Evolutionary conservation across 345 rosid species (phyloP), one percentile per base, ranked within the genome.

Genomic region (Cochlearia excelsa): DNA sequence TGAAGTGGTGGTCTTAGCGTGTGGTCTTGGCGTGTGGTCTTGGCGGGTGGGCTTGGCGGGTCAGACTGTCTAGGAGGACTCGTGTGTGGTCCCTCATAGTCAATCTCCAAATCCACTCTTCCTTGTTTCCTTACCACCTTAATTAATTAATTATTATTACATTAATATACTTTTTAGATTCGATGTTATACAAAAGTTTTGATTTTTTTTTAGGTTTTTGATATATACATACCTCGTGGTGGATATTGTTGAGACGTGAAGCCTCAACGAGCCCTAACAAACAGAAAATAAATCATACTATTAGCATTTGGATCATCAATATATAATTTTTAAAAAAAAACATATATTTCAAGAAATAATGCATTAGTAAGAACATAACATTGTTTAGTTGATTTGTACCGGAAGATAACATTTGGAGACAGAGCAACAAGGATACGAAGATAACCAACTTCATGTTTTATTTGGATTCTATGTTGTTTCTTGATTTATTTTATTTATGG

Each of bases 361-460:
- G 40, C 53, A 54, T 27, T 37, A 54, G 9, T 6, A 28, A 16
- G 6, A 38, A 55, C 2, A 26, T 5, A 38, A 55, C 2, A 26
- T 5, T 46, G 30, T 11, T 0, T 30, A 49, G 9, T 43, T 34
- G 31, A 46, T 58, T 11, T 49, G 44, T 67, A 68, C 67, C 61
- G 45, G 73, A 68, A 46, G 66, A 40, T 11, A 60, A 54, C 45
- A 61, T 35, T 38, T 67, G 30, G 56, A 68, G 62, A 26, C 60
- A 35, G 50, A 68, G 57, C 62, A 68, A 54, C 51, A 61, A 61
- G 1, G 67, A 54, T 54, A 54, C 9, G 3, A 68, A 3, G 31
- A 68, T 46, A 30, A 54, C 45, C 26, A 68, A 26, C 62, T 68
- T 68, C 73, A 69, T 69, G 9, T 48, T 57, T 39, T 6, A 26